These are phyloP conservation scores for Sicyos baderoa DNA, from an alignment of 306 rosid genomes.

Conservation along the genomic window DNA sequence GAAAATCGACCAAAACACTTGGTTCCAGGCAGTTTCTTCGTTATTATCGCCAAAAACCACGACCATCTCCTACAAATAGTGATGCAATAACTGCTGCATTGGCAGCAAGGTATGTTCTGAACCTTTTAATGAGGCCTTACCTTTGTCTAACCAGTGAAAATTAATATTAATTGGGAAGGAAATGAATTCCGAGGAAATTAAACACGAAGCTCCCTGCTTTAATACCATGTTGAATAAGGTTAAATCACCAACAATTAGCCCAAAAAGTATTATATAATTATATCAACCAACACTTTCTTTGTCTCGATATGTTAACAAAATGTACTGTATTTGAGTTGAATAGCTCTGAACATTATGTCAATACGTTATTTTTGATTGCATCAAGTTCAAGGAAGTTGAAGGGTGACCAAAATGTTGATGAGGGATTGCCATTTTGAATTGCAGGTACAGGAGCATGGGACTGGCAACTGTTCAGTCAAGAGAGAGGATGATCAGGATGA, in stretches of 20 bases:
- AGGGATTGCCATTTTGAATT: constrained; percentile 4
- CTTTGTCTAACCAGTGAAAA: too few species aligned
- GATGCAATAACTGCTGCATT: constrained; percentile 55
- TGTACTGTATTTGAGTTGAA: too few species aligned
- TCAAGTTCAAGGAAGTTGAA: not conserved
- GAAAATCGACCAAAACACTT: constrained; percentile 47
- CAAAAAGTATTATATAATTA: too few species aligned
- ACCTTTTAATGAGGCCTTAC: not conserved
- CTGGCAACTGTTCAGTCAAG: constrained; percentile 76
- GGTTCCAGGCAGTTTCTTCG: constrained; percentile 92
- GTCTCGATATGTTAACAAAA: too few species aligned
- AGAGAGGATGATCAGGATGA: constrained; percentile 70
- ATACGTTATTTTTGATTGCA: not conserved
- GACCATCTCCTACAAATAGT: constrained; percentile 51
- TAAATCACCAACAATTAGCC: too few species aligned
- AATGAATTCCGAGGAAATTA: too few species aligned
- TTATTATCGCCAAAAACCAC: constrained; percentile 89
- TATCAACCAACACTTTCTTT: not conserved
- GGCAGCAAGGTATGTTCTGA: constrained; percentile 61
- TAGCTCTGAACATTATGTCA: not conserved
- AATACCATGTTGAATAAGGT: too few species aligned
- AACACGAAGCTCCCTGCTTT: too few species aligned
- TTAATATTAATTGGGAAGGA: too few species aligned
- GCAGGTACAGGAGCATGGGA: constrained; percentile 94
- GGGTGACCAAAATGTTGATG: not conserved